Evolutionary conservation across 305 asterid species (phyloP), one percentile per base, ranked within the genome.

Genomic region (Solanum hybrid): DNA sequence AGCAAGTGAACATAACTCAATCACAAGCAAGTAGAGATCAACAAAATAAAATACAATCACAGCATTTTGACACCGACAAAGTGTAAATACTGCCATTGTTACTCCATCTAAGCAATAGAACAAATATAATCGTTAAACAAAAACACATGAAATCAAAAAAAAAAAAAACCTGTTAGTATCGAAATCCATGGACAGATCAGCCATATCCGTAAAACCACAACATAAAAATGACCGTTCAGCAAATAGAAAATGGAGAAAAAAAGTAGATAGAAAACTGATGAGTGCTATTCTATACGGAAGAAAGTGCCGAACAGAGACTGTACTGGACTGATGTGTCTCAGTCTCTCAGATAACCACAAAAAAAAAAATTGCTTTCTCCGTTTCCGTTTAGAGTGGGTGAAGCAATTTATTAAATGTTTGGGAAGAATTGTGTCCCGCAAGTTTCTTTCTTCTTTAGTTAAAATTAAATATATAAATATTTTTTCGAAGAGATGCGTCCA

Each of bases 161-260:
- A 0, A 36, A 36, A 36, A 42, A 40, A 1, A 31, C 88, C 88
- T 2, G 88, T 22, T 85, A 22, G 46, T 57, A 11, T 57, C 88
- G 51, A 85, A 85, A 57, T 85, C 77, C 88, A 85, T 31, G 8
- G 77, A 39, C 14, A 85, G 46, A 84, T 84, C 87, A 84, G 87
- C 3, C 87, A 51, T 57, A 29, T 2, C 40, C 22, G 22, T 6
- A 0, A 61, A 33, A 18, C 33, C 46, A 11, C 33, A 85, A 57
- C 76, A 33, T 57, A 57, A 84, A 51, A 84, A 51, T 51, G 2
- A 11, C 35, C 35, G 24, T 24, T 26, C 18, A 11, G 5, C 35
- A 13, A 46, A 42, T 11, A 14, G 16, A 77, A 82, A 73, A 79
- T 16, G 26, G 26, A 10, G 29, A 10, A 22, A 84, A n/a, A 85